phyloP scores from a whole-genome alignment of 116 monocot species.

The Dioscorea cayenensis region DNA sequence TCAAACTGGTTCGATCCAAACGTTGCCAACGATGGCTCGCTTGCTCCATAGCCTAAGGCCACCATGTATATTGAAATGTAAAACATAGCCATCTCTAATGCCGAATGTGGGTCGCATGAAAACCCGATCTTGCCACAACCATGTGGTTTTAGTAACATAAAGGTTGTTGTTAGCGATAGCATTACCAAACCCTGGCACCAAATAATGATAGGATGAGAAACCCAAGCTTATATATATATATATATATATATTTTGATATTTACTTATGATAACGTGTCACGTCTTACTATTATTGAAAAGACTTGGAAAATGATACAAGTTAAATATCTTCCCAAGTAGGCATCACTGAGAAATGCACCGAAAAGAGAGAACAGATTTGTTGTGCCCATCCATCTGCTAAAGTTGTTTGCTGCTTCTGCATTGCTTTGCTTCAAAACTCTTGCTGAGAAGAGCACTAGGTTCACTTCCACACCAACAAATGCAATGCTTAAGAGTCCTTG shows the following conservation, averaged over 20 bases:
- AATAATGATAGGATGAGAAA: neutral
- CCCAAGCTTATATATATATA: neutral
- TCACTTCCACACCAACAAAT: constrained; percentile 29
- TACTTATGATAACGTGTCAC: too few species aligned
- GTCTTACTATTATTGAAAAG: constrained; percentile 17
- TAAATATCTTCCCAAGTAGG: constrained; percentile 20
- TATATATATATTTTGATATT: neutral
- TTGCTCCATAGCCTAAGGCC: constrained; percentile 25
- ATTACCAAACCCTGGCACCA: constrained; percentile 13
- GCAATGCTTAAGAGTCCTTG: constrained; percentile 20
- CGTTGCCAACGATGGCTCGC: constrained; percentile 23
- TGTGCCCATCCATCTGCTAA: constrained; percentile 32
- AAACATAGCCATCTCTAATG: constrained; percentile 11
- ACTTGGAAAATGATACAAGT: constrained; percentile 22
- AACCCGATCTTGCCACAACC: constrained; percentile 22
- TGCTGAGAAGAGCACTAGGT: constrained; percentile 25
- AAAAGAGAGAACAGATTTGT: constrained; percentile 19
- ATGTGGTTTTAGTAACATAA: constrained; percentile 14
- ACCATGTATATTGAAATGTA: constrained; percentile 24
- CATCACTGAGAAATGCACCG: constrained; percentile 25
- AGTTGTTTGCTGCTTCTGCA: constrained; percentile 29
- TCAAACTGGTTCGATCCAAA: constrained; percentile 33
- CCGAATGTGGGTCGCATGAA: constrained; percentile 12
- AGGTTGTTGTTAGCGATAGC: constrained; percentile 22
- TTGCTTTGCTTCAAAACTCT: constrained; percentile 23